Percentiles rank a stretch among this genome's conserved stretches.
Evolutionary conservation across 2,329 filamentous ascomycete species (phyloP).

Genomic region (Fusarium nelsonii): DNA sequence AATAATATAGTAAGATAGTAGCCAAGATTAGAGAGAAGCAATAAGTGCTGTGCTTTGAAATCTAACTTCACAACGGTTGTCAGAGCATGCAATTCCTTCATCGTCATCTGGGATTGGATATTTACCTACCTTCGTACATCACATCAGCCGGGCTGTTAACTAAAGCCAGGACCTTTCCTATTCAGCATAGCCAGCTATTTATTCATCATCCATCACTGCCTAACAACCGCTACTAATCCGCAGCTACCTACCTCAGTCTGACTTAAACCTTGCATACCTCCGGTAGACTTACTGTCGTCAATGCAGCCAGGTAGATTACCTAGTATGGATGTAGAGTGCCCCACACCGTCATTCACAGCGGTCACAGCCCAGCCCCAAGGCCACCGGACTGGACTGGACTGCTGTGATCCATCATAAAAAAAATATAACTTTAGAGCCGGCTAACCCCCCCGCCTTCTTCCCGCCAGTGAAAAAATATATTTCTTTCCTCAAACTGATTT

Average conservation of each 20-base stretch:
- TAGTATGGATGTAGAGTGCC: constrained; percentile 26
- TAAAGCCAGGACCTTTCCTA: not conserved
- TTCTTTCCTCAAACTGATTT: constrained; percentile 5
- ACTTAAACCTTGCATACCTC: not conserved
- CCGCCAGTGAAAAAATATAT: constrained; percentile 14
- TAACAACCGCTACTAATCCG: not conserved
- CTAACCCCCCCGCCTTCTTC: constrained; percentile 15
- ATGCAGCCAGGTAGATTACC: not conserved
- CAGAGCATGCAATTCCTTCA: not conserved
- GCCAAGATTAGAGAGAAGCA: not conserved
- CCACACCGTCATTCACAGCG: constrained; percentile 40
- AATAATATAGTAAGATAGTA: not conserved
- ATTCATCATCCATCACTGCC: not conserved
- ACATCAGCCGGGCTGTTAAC: not conserved
- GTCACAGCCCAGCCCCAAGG: constrained; percentile 43
- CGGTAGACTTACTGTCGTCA: not conserved
- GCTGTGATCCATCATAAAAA: constrained; percentile 29
- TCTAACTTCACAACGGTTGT: not conserved
- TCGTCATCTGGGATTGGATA: not conserved
- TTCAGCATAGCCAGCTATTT: not conserved
- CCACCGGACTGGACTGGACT: constrained; percentile 24
- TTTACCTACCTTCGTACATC: not conserved
- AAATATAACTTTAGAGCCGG: constrained; percentile 26
- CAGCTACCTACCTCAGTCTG: not conserved
- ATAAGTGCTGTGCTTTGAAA: not conserved